Evolutionary conservation across 176 grass and related monocot species (phyloP), one percentile per base, ranked within the genome.

Genomic region (Thinopyrum elongatum): DNA sequence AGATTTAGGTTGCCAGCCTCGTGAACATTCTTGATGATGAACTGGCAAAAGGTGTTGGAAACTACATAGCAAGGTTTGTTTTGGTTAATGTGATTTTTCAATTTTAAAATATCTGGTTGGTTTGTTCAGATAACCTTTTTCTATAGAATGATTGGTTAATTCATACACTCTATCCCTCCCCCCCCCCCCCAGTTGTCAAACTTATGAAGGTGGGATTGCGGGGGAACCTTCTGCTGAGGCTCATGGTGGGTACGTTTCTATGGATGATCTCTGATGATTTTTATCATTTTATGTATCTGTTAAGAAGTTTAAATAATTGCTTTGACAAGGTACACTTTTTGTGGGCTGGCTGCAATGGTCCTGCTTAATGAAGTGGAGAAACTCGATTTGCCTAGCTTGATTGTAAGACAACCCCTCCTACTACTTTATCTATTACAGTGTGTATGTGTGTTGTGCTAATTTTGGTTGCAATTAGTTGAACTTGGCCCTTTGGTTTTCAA

Each of bases 141-240:
- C 8, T 67, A 29, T 74, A 65, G 76, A 86, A 85, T 82, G 49
- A 72, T 74, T 58, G 29, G 23, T 80, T 51, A 89, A 27, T 78
- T 36, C 62, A 22, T 89, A 78, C 64, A 84, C 58, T 64, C 15
- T 61, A 61, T 83, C 16, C 27, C 42, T n/a, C n/a, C n/a, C n/a
- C n/a, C n/a, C n/a, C 31, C 3, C 31, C 84, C 58, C 12, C 79
- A 98, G 96, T 30, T 98, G 93, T 90, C 96, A 98, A 93, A 98
- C 93, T 84, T 98, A 98, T 34, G 96, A 98, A 92, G 96, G 96
- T 89, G 96, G 96, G 80, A 98, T 98, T 87, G 79, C 88, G 62
- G 96, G 96, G 75, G 96, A 98, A 69, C 96, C 96, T 84, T 77
- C 89, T 89, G 88, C 93, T 90, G 96, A 98, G 94, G 96, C 93